Evolutionary conservation across 495 filamentous ascomycete genomes (phyloP), one percentile per base, ranked within the genome.

Genomic region (Thermochaetoides thermophila): DNA sequence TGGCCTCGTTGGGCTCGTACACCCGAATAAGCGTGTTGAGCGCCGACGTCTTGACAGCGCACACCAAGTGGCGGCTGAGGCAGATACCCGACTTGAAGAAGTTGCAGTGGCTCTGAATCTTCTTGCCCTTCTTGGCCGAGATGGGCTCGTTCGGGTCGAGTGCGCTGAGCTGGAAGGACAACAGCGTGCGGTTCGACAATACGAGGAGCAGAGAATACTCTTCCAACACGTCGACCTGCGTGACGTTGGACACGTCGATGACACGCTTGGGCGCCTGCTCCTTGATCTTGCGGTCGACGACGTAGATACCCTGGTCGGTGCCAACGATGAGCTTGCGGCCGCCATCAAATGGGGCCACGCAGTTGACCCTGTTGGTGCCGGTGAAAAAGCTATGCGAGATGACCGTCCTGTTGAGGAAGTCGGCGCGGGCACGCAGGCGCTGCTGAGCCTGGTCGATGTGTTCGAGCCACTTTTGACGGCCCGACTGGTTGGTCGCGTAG

Each of bases 71-170:
- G 30, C 86, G 74, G 31, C 91, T 87, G 15, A 93, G 69, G 50
- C 89, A 95, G 43, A 95, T 86, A 16, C 91, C 91, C 28, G 83
- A 77, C 55, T 86, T 93, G 76, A 99, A 96, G 60, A 95, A 96
- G 59, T 87, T 94, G 53, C 85, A 87, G 59, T 93, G 84, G 40
- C 80, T 82, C 50, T 86, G 85, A 46, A 99, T 95, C 64, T 94
- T 94, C 66, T 87, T 91, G n/a, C 84, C 81, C 13, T 84, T 66
- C 50, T 92, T 94, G 11, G 77, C 65, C 29, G 84, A 59, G 20
- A 76, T 61, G 27, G 76, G 76, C 47, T 96, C 89, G 32, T 76
- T 74, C 3, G 79, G 69, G 47, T 95, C 84, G 34, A 73, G 48
- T n/a, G 80, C 84, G 34, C 83, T 73, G 37, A 94, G 64, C 3